Percentiles rank a stretch among this genome's conserved stretches.
These are phyloP conservation scores for Gossypium davidsonii DNA, from an alignment of 441 rosid genomes.

Conservation along the genomic window DNA sequence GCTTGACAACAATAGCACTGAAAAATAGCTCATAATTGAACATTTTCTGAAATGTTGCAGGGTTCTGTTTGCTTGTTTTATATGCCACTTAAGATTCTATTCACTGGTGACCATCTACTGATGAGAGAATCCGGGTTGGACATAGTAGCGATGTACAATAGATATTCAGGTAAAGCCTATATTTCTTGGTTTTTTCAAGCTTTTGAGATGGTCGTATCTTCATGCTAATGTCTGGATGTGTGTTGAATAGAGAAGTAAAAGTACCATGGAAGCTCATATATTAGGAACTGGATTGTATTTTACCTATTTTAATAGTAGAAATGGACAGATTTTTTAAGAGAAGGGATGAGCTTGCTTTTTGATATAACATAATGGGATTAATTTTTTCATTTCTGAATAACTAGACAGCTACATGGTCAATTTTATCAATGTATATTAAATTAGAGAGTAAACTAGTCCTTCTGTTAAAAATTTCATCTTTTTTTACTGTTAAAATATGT, in stretches of 20 bases:
- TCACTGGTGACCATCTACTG: conserved; percentile 18
- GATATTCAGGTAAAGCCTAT: conserved; percentile 13
- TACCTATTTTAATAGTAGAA: too few species aligned
- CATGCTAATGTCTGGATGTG: background rate
- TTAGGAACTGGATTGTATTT: too few species aligned
- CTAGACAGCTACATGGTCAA: too few species aligned
- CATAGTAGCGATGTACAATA: conserved; percentile 10
- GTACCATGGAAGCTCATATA: too few species aligned
- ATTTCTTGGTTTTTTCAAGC: background rate
- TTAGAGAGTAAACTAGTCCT: fast-evolving
- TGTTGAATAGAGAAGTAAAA: background rate
- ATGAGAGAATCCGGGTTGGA: conserved; percentile 9
- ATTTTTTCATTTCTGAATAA: too few species aligned
- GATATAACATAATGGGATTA: too few species aligned
- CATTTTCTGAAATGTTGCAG: conserved; percentile 6
- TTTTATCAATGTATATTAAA: too few species aligned
- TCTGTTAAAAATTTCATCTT: too few species aligned
- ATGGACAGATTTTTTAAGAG: too few species aligned
- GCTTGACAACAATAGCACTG: background rate
- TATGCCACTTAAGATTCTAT: conserved; percentile 11
- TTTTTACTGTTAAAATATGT: too few species aligned
- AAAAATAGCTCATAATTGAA: background rate
- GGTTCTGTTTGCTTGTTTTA: conserved; percentile 16
- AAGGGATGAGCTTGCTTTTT: too few species aligned
- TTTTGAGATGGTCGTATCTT: background rate